These are phyloP conservation scores for Chlorokybus atmophyticus DNA, from an alignment of 139 green algal genomes.

Conservation along the genomic window DNA sequence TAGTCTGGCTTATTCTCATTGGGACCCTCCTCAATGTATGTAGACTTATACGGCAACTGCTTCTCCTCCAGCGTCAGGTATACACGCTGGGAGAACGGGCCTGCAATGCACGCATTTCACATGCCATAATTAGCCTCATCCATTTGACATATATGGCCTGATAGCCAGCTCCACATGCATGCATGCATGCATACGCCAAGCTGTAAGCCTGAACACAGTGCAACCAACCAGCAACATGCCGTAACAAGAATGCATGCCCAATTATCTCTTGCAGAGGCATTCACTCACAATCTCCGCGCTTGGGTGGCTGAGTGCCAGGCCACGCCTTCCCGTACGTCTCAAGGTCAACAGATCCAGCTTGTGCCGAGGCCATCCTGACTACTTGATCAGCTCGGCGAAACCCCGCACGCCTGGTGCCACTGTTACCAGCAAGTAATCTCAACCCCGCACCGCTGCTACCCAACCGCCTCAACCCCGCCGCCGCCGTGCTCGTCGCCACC, in stretches of 20 bases:
- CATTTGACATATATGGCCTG: background rate
- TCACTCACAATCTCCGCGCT: conserved; percentile 16
- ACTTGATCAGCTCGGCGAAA: too few species aligned
- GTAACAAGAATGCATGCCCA: background rate
- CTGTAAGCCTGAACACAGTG: background rate
- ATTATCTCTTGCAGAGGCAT: background rate
- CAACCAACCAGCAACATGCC: background rate
- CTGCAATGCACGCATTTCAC: conserved; percentile 1
- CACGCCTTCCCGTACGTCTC: conserved; percentile 17
- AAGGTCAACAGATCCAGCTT: too few species aligned
- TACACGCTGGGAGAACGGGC: conserved; percentile 16
- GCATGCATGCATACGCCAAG: background rate
- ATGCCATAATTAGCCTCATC: background rate
- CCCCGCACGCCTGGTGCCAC: too few species aligned
- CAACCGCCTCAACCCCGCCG: too few species aligned
- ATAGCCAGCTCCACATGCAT: background rate
- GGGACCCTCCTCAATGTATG: conserved; percentile 12
- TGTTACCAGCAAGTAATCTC: too few species aligned
- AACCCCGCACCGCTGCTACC: too few species aligned
- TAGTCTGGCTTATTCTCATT: conserved; percentile 11
- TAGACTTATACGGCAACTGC: conserved; percentile 12
- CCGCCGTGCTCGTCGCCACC: too few species aligned
- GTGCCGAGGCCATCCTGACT: too few species aligned
- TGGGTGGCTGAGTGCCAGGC: background rate
- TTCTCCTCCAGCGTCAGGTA: conserved; percentile 21